Conservation (phyloP, 2,329 filamentous ascomycete species). For the Hymenoscyphus occultus region DNA sequence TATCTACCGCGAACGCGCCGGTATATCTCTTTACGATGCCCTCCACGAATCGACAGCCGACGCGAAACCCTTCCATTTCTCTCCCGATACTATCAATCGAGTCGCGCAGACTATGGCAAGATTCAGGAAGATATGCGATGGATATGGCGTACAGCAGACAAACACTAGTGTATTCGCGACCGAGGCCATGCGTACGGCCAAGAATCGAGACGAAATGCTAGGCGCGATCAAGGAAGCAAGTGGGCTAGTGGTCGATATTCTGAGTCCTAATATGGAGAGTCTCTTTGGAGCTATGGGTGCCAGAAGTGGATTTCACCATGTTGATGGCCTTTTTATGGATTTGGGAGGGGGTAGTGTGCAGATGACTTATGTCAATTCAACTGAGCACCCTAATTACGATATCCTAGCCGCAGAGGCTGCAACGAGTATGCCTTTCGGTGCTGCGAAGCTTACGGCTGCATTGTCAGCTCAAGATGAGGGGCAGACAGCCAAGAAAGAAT, state of each 20-base stretch:
- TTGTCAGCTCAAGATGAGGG: conserved; percentile 45
- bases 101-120: conserved; percentile 65
- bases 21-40: conserved; percentile 85
- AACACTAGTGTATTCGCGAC: conserved; percentile 80
- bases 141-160: conserved; percentile 61
- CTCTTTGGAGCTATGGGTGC: conserved; percentile 80
- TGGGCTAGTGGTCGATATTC: conserved; percentile 67
- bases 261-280: conserved; percentile 79
- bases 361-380: conserved; percentile 61
- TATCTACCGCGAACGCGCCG: conserved; percentile 72
- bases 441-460: conserved; percentile 53
- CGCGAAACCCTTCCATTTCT: conserved; percentile 42
- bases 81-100: conserved; percentile 55
- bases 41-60: conserved; percentile 50
- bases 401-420: conserved; percentile 52
- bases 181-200: conserved; percentile 79
- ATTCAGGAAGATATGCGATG: conserved; percentile 68
- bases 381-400: conserved; percentile 43
- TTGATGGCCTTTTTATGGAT: conserved; percentile 83
- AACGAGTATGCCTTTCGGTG: conserved; percentile 59
- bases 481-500: conserved; percentile 45
- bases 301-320: conserved; percentile 65
- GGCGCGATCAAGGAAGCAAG: conserved; percentile 59
- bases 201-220: conserved; percentile 69
- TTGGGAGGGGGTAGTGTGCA: conserved; percentile 72